Percentiles rank a stretch among this genome's conserved stretches.
These are phyloP conservation scores for Solanum okadae DNA, from an alignment of 257 asterid species.

Conservation along the genomic window DNA sequence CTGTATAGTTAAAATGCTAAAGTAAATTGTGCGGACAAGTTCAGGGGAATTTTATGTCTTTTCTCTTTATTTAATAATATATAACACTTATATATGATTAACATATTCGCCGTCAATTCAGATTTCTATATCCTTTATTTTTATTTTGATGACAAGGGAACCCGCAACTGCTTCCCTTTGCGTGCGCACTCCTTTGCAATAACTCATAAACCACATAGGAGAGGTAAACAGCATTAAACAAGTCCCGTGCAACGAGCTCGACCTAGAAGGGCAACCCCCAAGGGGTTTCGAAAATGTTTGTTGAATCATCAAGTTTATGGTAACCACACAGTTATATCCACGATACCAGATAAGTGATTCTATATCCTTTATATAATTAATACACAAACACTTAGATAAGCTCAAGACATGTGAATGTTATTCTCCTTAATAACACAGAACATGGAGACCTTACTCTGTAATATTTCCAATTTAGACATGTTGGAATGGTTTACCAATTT, in stretches of 20 bases:
- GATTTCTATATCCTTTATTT: neutral
- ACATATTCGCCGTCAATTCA: too few species aligned
- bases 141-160: too few species aligned
- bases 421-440: neutral
- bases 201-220: neutral
- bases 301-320: neutral
- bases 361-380: neutral
- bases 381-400: neutral
- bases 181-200: neutral
- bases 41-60: too few species aligned
- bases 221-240: neutral
- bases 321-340: neutral
- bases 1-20: too few species aligned
- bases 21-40: too few species aligned
- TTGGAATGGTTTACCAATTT: neutral
- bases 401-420: neutral
- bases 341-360: neutral
- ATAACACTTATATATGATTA: too few species aligned
- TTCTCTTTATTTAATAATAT: too few species aligned
- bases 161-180: neutral
- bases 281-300: neutral
- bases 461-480: neutral
- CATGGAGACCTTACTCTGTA: neutral
- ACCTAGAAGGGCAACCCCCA: neutral
- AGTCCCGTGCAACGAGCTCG: neutral